Conservation (phyloP, 257 asterid genomes). For the Solanum neorickii region DNA sequence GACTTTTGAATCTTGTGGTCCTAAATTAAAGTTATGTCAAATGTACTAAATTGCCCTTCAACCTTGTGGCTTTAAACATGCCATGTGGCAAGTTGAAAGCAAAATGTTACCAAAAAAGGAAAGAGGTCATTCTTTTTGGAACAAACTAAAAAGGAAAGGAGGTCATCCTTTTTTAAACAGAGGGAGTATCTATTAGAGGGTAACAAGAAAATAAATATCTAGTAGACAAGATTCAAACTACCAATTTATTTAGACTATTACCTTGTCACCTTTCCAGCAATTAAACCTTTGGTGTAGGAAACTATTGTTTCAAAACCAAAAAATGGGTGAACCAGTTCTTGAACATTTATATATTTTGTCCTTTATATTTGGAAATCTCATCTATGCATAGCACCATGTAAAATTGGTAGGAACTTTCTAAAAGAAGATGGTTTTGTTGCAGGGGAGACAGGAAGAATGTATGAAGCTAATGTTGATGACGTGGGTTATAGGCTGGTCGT, state of each 20-base stretch:
- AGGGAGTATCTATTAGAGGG: too few relatives aligned
- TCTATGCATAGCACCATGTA: neutral
- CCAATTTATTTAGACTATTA: neutral
- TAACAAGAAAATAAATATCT: too few relatives aligned
- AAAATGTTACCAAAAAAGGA: too few relatives aligned
- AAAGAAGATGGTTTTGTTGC: slow-evolving; percentile 10
- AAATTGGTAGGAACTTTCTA: neutral
- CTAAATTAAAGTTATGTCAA: too few relatives aligned
- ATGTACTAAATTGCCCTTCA: too few relatives aligned
- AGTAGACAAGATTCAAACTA: too few relatives aligned
- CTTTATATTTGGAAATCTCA: neutral
- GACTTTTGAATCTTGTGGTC: too few relatives aligned
- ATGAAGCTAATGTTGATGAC: slow-evolving; percentile 97
- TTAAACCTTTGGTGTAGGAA: neutral
- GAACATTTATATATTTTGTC: neutral
- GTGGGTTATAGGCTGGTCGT: slow-evolving; percentile 95
- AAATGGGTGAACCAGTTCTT: neutral
- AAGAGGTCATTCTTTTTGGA: too few relatives aligned
- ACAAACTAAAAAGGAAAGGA: too few relatives aligned
- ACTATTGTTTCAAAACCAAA: neutral
- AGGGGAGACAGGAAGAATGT: slow-evolving; percentile 99
- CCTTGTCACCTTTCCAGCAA: neutral
- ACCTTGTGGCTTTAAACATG: too few relatives aligned
- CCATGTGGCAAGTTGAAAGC: too few relatives aligned
- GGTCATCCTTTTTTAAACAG: too few relatives aligned